These are phyloP conservation scores for Exophiala aquamarina DNA, from an alignment of 2,329 filamentous ascomycete species.

Conservation along the genomic window DNA sequence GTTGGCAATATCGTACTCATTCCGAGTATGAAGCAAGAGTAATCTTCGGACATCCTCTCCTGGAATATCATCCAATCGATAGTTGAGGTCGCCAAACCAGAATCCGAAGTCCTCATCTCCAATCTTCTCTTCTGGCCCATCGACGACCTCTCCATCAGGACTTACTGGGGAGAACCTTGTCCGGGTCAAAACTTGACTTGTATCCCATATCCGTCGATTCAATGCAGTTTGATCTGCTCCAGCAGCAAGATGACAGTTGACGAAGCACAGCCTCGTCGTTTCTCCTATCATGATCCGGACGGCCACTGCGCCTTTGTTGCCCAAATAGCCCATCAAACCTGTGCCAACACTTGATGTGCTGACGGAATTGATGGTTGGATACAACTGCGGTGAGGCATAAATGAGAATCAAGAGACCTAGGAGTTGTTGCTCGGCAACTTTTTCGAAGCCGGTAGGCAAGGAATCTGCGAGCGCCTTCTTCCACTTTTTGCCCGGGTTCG, in stretches of 20 bases:
- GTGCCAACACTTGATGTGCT: slow-evolving; percentile 84
- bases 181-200: slow-evolving; percentile 71
- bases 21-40: slow-evolving; percentile 76
- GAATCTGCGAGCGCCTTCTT: slow-evolving; percentile 71
- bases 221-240: slow-evolving; percentile 75
- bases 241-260: slow-evolving; percentile 89
- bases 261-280: slow-evolving; percentile 82
- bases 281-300: slow-evolving; percentile 83
- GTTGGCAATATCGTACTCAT: slow-evolving; percentile 67
- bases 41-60: slow-evolving; percentile 86
- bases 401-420: slow-evolving; percentile 81
- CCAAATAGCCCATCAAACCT: slow-evolving; percentile 86
- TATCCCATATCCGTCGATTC: slow-evolving; percentile 88
- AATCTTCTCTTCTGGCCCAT: slow-evolving; percentile 65
- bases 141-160: slow-evolving; percentile 62
- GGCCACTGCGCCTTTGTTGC: slow-evolving; percentile 90
- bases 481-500: slow-evolving; percentile 72
- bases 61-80: slow-evolving; percentile 81
- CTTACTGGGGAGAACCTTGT: slow-evolving; percentile 75
- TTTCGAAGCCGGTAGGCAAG: slow-evolving; percentile 73
- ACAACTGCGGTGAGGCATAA: slow-evolving; percentile 77
- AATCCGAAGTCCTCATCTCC: slow-evolving; percentile 92
- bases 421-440: slow-evolving; percentile 79
- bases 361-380: slow-evolving; percentile 73
- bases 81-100: slow-evolving; percentile 96